Base-by-base conservation (phyloP, 176 grass and related monocot genomes). In the Aegilops sharonensis region DNA sequence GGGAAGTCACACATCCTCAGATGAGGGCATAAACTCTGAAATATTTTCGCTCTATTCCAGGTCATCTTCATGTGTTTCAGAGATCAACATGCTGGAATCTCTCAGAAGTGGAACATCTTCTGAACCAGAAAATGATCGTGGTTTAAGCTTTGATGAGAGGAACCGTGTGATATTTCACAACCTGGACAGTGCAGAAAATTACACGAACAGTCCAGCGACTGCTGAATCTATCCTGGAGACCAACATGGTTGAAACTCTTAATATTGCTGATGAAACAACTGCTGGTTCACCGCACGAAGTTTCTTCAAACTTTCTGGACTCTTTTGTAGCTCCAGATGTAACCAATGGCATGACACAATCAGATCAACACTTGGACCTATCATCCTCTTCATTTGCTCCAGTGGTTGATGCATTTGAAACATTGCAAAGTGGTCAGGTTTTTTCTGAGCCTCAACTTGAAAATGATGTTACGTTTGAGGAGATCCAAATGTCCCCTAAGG, bases 61-160 rank as follows among this genome's bases (percentile, higher is more conserved):
- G 27, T 88, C 86, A 59, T 88, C 86, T 77, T 88, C 86, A 78
- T 88, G 79, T 78, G 79, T 88, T 77, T 88, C 86, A 35, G 86
- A 88, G 24, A 81, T 83, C 5, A 77, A 34, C 24, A 83, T 88
- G 34, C 40, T 29, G 13, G 71, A 88, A 82, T 57, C 43, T 77
- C 79, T 82, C 1, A 35, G 54, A 32, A 30, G n/a, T 21, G 47
- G 43, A 2, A 39, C 45, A 77, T 60, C 64, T 66, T 54, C 79
- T 82, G 14, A 67, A 57, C 43, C 18, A 76, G 34, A 42, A 34
- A 65, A 57, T 68, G 62, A 31, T 36, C 11, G 64, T 11, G 34
- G 30, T 87, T 67, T 66, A 47, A 75, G 15, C 31, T 68, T 57
- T 43, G 48, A 62, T 37, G 79, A 88, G 4, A 42, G 17, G 23